These are phyloP conservation scores for Fusarium veterinarium DNA, from an alignment of 2,329 filamentous ascomycete species.

Conservation along the genomic window DNA sequence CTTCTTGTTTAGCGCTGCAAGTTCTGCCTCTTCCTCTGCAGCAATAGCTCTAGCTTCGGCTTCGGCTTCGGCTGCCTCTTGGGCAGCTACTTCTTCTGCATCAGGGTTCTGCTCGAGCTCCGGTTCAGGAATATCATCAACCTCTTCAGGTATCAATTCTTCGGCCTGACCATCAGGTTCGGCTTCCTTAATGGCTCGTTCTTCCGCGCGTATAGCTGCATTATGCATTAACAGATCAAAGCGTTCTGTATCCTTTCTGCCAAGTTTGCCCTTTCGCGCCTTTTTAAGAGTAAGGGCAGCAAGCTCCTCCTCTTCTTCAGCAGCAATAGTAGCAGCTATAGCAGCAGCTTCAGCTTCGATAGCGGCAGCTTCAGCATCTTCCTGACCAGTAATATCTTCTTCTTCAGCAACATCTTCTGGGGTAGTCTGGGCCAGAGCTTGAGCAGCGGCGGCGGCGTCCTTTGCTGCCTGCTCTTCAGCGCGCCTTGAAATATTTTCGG, in stretches of 20 bases:
- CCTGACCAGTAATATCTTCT: conserved; percentile 33
- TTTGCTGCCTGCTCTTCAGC: conserved; percentile 51
- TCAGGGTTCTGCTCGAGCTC: conserved; percentile 37
- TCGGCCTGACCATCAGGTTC: conserved; percentile 16
- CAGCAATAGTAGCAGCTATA: conserved; percentile 15
- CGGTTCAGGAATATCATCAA: conserved; percentile 24
- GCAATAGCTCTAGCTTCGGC: conserved; percentile 46
- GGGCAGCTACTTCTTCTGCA: conserved; percentile 34
- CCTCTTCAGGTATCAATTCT: conserved; percentile 35
- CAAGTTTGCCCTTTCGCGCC: conserved; percentile 38
- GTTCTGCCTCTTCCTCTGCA: conserved; percentile 46
- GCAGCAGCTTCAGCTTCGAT: conserved; percentile 5
- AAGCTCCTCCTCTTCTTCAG: conserved; percentile 37
- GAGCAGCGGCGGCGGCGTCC: conserved; percentile 47
- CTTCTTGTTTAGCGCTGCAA: conserved; percentile 56
- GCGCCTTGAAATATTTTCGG: conserved; percentile 49
- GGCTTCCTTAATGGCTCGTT: conserved; percentile 24
- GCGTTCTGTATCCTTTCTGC: conserved; percentile 41
- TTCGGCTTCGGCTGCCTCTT: conserved; percentile 42
- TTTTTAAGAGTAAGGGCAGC: conserved; percentile 29
- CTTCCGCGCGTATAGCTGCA: conserved; percentile 25
- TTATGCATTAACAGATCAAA: conserved; percentile 33
- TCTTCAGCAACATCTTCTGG: conserved; percentile 41
- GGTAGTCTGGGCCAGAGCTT: conserved; percentile 39
- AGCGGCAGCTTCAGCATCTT: conserved; percentile 32